These are phyloP conservation scores for Pilobolus umbonatus DNA, from an alignment of 192 early-diverging fungal species.

Conservation along the genomic window DNA sequence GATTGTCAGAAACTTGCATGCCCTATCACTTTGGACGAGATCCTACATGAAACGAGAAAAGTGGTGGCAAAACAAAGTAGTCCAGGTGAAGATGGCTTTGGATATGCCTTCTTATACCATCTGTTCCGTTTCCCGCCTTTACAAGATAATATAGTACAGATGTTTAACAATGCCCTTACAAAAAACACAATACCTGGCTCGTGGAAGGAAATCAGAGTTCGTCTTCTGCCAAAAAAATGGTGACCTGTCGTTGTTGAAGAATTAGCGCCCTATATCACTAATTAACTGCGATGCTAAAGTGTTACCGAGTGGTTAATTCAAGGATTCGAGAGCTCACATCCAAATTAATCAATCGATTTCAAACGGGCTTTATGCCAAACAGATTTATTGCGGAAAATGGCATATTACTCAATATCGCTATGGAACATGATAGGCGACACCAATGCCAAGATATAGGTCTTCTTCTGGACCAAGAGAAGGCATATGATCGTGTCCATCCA, in stretches of 20 bases:
- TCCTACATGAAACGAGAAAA: no score
- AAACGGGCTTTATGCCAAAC: conserved; percentile 15
- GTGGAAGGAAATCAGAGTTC: conserved; percentile 2
- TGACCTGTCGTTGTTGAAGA: conserved; percentile 10
- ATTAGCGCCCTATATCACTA: conserved; percentile 11
- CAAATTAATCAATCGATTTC: conserved; percentile 5
- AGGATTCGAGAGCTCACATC: neutral
- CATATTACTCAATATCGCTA: neutral
- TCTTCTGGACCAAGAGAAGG: conserved; percentile 27
- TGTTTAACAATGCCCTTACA: no score
- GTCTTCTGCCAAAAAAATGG: conserved; percentile 25
- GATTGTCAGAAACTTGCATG: no score
- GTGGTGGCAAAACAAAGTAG: no score
- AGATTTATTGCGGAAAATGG: conserved; percentile 20
- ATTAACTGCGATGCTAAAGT: conserved; percentile 16
- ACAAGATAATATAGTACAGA: neutral
- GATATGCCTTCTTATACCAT: no score
- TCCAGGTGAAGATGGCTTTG: no score
- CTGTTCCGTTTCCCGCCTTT: no score
- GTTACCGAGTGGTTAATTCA: neutral
- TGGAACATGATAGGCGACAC: neutral
- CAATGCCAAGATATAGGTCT: neutral
- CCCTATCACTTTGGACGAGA: no score
- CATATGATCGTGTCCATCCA: conserved; percentile 27
- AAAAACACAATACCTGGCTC: neutral